Percentiles rank a stretch among this genome's conserved stretches.
phyloP scores from a whole-genome alignment of 768 basidiomycete species.

The Flagelloscypha sp. region DNA sequence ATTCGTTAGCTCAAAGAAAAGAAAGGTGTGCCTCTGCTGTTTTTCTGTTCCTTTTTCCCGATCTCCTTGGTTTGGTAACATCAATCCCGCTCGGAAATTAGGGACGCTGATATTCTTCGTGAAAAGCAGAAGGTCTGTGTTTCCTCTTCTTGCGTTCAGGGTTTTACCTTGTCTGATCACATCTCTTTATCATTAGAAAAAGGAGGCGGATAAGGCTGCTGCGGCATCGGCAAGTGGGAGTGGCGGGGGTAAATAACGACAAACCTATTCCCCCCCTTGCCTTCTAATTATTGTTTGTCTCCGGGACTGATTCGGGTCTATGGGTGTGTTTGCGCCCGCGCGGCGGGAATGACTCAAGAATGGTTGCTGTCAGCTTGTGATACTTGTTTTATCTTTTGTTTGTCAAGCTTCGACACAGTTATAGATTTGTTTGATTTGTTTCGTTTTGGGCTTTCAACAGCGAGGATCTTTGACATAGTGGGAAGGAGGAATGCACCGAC shows the following conservation, averaged over 20 bases:
- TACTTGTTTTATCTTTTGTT: no score
- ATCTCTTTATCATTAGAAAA: conserved; percentile 14
- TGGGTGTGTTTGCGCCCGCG: no score
- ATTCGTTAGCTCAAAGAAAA: conserved; percentile 57
- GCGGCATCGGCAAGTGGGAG: conserved; percentile 13
- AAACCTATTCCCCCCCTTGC: conserved; percentile 3
- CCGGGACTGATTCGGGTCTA: no score
- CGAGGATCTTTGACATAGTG: no score
- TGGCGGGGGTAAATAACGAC: conserved; percentile 18
- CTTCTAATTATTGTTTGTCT: not conserved
- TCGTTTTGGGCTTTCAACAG: no score
- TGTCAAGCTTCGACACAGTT: no score
- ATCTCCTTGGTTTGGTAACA: conserved; percentile 5
- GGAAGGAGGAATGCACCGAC: no score
- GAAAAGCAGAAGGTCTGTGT: conserved; percentile 70
- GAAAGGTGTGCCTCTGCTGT: conserved; percentile 37
- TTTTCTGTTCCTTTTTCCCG: conserved; percentile 13
- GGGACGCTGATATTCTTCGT: conserved; percentile 68
- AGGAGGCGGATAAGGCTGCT: conserved; percentile 22
- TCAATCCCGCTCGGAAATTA: conserved; percentile 20
- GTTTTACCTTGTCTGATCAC: conserved; percentile 4
- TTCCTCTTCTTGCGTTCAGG: conserved; percentile 28
- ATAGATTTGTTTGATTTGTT: no score
- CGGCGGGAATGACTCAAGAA: no score
- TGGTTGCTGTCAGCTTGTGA: no score